Evolutionary conservation across 352 stramenopile genomes (phyloP).

Genomic region (Phytophthora foliorum): DNA sequence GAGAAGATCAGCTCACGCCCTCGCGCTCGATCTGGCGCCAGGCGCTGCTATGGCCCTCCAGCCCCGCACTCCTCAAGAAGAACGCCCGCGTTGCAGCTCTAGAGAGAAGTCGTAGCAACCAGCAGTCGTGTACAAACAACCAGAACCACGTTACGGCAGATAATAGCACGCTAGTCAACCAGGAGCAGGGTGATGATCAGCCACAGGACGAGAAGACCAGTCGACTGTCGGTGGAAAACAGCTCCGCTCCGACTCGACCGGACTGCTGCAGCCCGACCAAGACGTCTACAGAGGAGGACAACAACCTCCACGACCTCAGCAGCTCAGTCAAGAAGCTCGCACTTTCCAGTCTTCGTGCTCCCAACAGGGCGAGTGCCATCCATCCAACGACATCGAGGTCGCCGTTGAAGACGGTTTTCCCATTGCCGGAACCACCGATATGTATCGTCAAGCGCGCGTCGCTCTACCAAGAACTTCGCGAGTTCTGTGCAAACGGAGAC

Average conservation of each 20-base stretch:
- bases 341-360: conserved; percentile 26
- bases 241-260: not conserved
- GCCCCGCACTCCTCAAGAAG: conserved; percentile 44
- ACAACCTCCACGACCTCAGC: conserved; percentile 44
- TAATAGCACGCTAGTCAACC: conserved; percentile 5
- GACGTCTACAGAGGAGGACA: conserved; percentile 17
- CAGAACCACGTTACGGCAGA: conserved; percentile 16
- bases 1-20: conserved; percentile 27
- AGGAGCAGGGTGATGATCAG: conserved; percentile 11
- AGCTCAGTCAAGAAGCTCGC: conserved; percentile 39
- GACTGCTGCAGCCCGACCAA: conserved; percentile 14
- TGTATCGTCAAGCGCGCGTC: conserved; percentile 49
- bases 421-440: conserved; percentile 16
- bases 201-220: conserved; percentile 22
- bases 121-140: conserved; percentile 19
- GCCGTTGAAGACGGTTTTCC: conserved; percentile 15
- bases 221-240: no score
- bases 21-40: conserved; percentile 47
- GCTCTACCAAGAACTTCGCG: conserved; percentile 67
- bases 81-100: conserved; percentile 31
- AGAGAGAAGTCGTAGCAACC: conserved; percentile 37
- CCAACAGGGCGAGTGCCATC: conserved; percentile 16
- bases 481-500: conserved; percentile 60
- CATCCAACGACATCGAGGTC: conserved; percentile 16
- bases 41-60: conserved; percentile 45